Conservation (phyloP, 768 basidiomycete species). For the Mycena crocata region DNA sequence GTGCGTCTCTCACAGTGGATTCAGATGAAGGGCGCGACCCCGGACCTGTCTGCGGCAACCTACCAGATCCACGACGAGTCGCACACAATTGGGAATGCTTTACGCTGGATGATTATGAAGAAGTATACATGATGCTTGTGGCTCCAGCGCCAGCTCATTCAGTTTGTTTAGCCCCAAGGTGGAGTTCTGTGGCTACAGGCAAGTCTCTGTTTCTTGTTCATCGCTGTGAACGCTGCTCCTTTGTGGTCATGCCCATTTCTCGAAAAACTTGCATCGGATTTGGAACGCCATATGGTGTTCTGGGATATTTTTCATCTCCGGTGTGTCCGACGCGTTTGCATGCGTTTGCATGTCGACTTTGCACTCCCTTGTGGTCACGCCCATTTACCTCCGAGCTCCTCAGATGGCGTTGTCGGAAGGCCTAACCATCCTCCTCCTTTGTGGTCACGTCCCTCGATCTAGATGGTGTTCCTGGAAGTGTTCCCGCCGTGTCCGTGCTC, state of each 20-base stretch:
- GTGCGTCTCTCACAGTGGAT: neutral
- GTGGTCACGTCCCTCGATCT: neutral
- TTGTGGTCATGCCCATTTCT: neutral
- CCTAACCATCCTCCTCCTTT: neutral
- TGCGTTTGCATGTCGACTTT: no score
- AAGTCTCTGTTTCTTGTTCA: conserved; percentile 32
- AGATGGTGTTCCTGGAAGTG: no score
- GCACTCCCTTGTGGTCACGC: conserved; percentile 13
- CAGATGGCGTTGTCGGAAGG: conserved; percentile 12
- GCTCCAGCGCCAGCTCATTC: conserved; percentile 8
- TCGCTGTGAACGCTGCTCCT: no score
- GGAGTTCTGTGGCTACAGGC: conserved; percentile 99
- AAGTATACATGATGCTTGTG: conserved; percentile 68
- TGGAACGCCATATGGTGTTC: no score
- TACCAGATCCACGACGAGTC: conserved; percentile 94
- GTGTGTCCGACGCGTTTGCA: no score
- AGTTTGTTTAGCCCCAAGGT: conserved; percentile 81
- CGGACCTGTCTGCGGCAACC: conserved; percentile 89
- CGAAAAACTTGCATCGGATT: no score
- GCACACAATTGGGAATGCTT: conserved; percentile 94
- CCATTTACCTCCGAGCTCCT: conserved; percentile 4
- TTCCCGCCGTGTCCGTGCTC: no score
- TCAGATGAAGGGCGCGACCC: conserved; percentile 86
- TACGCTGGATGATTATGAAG: conserved; percentile 99
- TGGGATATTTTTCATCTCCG: no score